Percentiles rank a stretch among this genome's conserved stretches.
Evolutionary conservation across 2,329 filamentous ascomycete genomes (phyloP).

Genomic region (Aspergillus sp.): DNA sequence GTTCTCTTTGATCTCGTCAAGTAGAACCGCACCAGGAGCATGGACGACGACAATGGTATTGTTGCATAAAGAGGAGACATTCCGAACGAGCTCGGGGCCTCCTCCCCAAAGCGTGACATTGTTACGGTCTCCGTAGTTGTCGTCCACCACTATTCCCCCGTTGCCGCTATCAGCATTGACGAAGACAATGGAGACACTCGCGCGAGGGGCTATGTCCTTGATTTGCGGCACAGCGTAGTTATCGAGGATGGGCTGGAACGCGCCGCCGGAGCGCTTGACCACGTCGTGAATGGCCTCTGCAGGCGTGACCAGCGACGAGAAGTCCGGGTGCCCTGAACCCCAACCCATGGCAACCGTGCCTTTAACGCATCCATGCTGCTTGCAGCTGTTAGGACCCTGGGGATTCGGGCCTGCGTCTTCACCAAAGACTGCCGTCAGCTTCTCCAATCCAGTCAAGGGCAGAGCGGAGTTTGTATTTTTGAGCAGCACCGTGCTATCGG

Average conservation of each 20-base stretch:
- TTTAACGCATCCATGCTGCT: slow-evolving; percentile 5
- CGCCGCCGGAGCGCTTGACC: slow-evolving; percentile 12
- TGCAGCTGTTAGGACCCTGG: slow-evolving; percentile 6
- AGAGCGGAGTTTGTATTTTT: slow-evolving; percentile 43
- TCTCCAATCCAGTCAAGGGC: slow-evolving; percentile 40
- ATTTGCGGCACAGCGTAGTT: slow-evolving; percentile 3
- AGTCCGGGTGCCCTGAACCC: slow-evolving; percentile 11
- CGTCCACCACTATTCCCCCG: slow-evolving; percentile 47
- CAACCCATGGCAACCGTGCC: slow-evolving; percentile 11
- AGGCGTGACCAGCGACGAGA: slow-evolving; percentile 19
- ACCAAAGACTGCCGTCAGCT: slow-evolving; percentile 40
- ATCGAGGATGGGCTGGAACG: slow-evolving; percentile 14
- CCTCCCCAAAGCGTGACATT: slow-evolving; percentile 58
- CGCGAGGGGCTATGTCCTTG: slow-evolving; percentile 8
- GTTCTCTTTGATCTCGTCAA: slow-evolving; percentile 37
- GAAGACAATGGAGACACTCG: slow-evolving; percentile 58
- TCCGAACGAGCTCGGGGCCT: slow-evolving; percentile 74
- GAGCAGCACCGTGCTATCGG: slow-evolving; percentile 65
- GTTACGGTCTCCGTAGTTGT: slow-evolving; percentile 57
- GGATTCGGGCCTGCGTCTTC: slow-evolving; percentile 38
- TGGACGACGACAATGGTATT: slow-evolving; percentile 89
- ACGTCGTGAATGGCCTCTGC: slow-evolving; percentile 19
- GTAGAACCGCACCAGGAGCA: slow-evolving; percentile 59
- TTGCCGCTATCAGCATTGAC: slow-evolving; percentile 82
- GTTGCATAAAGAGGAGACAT: slow-evolving; percentile 60